phyloP scores from a whole-genome alignment of 352 stramenopile genomes.

The Phytophthora hybrid region DNA sequence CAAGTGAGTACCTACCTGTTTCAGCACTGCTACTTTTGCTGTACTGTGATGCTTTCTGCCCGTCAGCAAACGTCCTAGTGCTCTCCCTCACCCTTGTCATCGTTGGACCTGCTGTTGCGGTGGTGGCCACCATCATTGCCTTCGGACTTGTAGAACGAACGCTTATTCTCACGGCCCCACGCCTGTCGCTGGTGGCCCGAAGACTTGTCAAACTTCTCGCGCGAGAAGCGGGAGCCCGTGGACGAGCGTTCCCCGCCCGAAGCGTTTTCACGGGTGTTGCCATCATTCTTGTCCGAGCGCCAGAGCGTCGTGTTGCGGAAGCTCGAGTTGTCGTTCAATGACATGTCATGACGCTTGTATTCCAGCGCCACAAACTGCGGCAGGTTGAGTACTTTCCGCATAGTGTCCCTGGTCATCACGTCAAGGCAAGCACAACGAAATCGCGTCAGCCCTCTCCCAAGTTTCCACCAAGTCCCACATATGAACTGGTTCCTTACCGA shows the following conservation, averaged over 20 bases:
- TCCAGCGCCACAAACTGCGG: conserved; percentile 92
- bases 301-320: conserved; percentile 86
- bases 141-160: conserved; percentile 60
- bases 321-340: conserved; percentile 82
- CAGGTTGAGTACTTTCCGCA: conserved; percentile 91
- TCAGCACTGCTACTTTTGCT: conserved; percentile 16
- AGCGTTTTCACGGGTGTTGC: conserved; percentile 35
- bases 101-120: conserved; percentile 45
- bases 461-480: no score
- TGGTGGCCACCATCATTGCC: conserved; percentile 44
- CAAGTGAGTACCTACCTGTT: conserved; percentile 14
- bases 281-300: conserved; percentile 66
- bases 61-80: conserved; percentile 12
- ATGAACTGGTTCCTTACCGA: conserved; percentile 45
- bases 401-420: conserved; percentile 70
- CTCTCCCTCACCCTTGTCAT: conserved; percentile 40
- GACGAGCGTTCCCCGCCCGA: conserved; percentile 35
- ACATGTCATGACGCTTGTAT: conserved; percentile 93
- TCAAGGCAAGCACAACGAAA: background rate
- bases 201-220: conserved; percentile 63
- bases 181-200: conserved; percentile 51
- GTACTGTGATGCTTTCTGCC: conserved; percentile 1
- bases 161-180: conserved; percentile 72
- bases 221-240: conserved; percentile 60
- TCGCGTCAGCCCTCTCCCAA: background rate